These are phyloP conservation scores for Cinnamomum micranthum DNA, from an alignment of 164 flowering plant species.

Conservation along the genomic window DNA sequence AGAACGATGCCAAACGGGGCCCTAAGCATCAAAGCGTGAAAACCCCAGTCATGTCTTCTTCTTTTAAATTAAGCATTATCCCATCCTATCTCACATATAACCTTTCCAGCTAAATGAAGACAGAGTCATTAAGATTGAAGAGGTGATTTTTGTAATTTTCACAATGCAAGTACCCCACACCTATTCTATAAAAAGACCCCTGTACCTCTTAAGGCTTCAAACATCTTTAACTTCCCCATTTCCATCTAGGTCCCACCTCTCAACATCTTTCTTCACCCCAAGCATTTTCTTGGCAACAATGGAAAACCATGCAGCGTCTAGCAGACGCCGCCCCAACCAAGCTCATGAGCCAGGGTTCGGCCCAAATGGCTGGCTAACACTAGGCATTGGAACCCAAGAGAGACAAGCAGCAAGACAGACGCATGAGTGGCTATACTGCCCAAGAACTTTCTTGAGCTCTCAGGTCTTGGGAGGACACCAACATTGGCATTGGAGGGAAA, in stretches of 20 bases:
- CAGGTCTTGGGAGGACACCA: neutral
- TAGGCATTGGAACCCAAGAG: neutral
- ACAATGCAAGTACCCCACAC: too few species aligned
- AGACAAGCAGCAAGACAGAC: neutral
- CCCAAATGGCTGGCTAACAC: neutral
- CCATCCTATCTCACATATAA: too few species aligned
- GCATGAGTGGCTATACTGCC: neutral
- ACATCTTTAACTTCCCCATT: neutral
- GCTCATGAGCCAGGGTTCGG: neutral
- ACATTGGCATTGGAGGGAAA: neutral
- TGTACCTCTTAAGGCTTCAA: too few species aligned
- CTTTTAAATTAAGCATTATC: too few species aligned
- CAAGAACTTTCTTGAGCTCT: neutral
- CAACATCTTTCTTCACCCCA: neutral
- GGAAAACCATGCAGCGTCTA: neutral
- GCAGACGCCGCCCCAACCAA: neutral
- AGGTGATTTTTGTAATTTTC: too few species aligned
- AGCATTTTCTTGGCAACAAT: neutral
- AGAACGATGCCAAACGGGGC: too few species aligned
- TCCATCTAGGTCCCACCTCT: neutral
- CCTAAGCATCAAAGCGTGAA: too few species aligned
- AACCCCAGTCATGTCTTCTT: too few species aligned
- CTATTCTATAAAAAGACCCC: too few species aligned
- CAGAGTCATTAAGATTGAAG: too few species aligned
- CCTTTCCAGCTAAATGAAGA: too few species aligned